phyloP scores from a whole-genome alignment of 768 basidiomycete species.

The Phylloporus rhodoxanthus region DNA sequence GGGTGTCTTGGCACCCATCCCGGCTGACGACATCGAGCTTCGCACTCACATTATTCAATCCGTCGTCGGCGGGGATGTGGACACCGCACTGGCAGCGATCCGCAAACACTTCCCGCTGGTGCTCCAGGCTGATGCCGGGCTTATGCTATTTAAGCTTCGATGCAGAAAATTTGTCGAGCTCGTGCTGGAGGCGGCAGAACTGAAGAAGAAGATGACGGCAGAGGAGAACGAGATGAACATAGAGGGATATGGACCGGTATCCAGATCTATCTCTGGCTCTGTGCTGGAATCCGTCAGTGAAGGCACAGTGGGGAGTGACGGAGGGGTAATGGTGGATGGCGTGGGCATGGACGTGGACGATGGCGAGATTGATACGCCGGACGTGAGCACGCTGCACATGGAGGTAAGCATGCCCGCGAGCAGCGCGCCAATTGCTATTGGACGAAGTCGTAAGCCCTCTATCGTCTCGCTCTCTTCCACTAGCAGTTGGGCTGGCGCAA shows the following conservation, averaged over 20 bases:
- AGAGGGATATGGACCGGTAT: conserved; percentile 22
- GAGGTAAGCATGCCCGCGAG: conserved; percentile 10
- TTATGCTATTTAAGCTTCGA: conserved; percentile 75
- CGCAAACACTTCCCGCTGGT: conserved; percentile 55
- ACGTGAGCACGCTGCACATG: conserved; percentile 7
- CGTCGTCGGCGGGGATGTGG: conserved; percentile 65
- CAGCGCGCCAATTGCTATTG: conserved; percentile 26
- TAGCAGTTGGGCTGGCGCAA: conserved; percentile 20
- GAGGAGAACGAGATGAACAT: conserved; percentile 32
- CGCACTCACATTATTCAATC: conserved; percentile 69
- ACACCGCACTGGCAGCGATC: conserved; percentile 56
- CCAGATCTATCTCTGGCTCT: conserved; percentile 23
- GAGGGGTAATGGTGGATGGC: conserved; percentile 38
- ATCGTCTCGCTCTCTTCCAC: conserved; percentile 25
- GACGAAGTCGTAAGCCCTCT: conserved; percentile 27
- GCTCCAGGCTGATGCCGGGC: conserved; percentile 58
- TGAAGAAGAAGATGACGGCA: conserved; percentile 56
- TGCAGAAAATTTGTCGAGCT: conserved; percentile 86
- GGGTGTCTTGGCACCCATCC: conserved; percentile 13
- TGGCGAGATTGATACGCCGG: conserved; percentile 28
- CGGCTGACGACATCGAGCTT: conserved; percentile 52
- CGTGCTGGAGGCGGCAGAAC: conserved; percentile 61
- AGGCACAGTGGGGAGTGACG: conserved; percentile 33
- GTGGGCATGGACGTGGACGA: conserved; percentile 57
- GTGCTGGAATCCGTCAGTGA: conserved; percentile 29